Percentiles rank a stretch among this genome's conserved stretches.
Conservation (phyloP, 1,139 yeast species). For the Pneumocystis sp. region DNA sequence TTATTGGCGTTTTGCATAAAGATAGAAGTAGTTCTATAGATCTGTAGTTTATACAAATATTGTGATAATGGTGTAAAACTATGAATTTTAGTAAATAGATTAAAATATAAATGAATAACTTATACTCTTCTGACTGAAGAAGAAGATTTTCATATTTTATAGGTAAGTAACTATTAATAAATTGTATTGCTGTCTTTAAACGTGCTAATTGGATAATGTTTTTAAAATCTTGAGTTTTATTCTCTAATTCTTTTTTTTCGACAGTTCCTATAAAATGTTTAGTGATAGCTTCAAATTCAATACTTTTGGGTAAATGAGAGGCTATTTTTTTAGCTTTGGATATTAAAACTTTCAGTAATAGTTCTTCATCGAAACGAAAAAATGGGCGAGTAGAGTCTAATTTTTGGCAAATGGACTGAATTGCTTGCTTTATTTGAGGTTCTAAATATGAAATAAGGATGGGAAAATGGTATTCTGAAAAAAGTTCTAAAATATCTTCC, state of each 20-base stretch:
- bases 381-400: background rate
- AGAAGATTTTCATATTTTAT: background rate
- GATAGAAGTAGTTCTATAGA: background rate
- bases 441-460: background rate
- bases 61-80: background rate
- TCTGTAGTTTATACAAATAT: background rate
- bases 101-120: background rate
- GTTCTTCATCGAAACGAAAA: background rate
- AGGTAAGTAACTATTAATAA: background rate
- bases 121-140: constrained; percentile 1
- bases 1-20: background rate
- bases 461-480: background rate
- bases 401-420: background rate
- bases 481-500: background rate
- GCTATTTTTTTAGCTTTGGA: background rate
- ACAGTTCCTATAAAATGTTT: background rate
- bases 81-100: background rate
- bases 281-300: background rate
- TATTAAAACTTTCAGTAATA: background rate
- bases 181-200: background rate
- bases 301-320: background rate
- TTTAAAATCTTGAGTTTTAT: background rate
- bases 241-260: background rate
- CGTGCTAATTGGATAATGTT: background rate
- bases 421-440: background rate